Evolutionary conservation across 148 eudicot species (phyloP).

Genomic region (Nepenthes gracilis): DNA sequence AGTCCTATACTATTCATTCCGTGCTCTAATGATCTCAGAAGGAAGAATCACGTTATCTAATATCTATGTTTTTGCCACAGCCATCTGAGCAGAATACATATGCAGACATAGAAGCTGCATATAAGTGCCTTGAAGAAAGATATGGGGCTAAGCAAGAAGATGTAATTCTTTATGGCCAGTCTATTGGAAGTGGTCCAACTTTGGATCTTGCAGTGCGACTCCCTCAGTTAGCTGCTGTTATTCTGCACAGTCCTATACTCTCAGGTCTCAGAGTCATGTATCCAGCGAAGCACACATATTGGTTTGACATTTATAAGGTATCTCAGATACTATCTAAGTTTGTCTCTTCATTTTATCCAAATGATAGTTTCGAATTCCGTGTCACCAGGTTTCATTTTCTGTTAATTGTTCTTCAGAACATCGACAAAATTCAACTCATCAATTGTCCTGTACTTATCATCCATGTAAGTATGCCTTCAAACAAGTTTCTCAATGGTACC

Average conservation of each 20-base stretch:
- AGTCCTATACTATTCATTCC: not conserved
- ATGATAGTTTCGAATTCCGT: not conserved
- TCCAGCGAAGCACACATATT: slow-evolving; percentile 49
- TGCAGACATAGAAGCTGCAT: slow-evolving; percentile 78
- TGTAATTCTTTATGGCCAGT: slow-evolving; percentile 56
- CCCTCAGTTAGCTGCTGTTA: slow-evolving; percentile 52
- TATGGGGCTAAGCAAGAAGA: slow-evolving; percentile 52
- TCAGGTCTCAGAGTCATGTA: slow-evolving; percentile 70
- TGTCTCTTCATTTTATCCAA: not conserved
- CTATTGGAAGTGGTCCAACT: slow-evolving; percentile 73
- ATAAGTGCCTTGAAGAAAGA: slow-evolving; percentile 63
- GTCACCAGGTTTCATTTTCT: not conserved
- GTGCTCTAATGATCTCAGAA: not conserved
- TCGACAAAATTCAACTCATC: slow-evolving; percentile 57
- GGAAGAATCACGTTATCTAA: not conserved
- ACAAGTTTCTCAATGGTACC: not conserved
- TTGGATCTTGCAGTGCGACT: slow-evolving; percentile 62
- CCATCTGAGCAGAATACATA: slow-evolving; percentile 75
- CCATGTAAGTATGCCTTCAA: slow-evolving; percentile 47
- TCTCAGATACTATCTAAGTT: not conserved
- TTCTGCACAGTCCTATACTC: slow-evolving; percentile 63
- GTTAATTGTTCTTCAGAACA: slow-evolving; percentile 34
- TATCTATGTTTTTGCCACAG: slow-evolving; percentile 21
- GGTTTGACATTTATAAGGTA: slow-evolving; percentile 76
- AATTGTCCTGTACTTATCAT: slow-evolving; percentile 53